Conservation (phyloP, 352 stramenopile species). For the Phytopythium helicoides region DNA sequence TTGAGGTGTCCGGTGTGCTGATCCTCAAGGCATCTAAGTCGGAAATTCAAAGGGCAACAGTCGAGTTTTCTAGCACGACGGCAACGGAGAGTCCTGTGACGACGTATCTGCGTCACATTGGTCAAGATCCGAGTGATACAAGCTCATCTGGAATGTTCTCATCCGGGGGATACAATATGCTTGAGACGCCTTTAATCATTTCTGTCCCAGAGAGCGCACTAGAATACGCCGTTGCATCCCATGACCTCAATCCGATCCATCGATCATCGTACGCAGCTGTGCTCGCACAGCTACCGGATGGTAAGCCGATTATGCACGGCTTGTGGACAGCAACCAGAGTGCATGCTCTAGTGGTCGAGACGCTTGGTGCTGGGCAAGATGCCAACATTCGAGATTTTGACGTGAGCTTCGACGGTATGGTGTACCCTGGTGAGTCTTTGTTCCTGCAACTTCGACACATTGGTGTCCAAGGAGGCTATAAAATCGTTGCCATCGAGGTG, state of each 20-base stretch:
- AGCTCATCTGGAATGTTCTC: slow-evolving; percentile 23
- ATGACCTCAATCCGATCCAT: slow-evolving; percentile 87
- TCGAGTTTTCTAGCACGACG: slow-evolving; percentile 30
- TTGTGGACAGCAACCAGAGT: slow-evolving; percentile 90
- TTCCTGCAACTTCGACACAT: slow-evolving; percentile 77
- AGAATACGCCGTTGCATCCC: slow-evolving; percentile 73
- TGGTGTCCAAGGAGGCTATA: slow-evolving; percentile 55
- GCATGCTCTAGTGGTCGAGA: slow-evolving; percentile 53
- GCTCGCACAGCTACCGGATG: slow-evolving; percentile 64
- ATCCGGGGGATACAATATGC: slow-evolving; percentile 60
- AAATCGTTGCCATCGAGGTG: slow-evolving; percentile 73
- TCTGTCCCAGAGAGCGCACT: slow-evolving; percentile 58
- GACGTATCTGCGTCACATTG: slow-evolving; percentile 35
- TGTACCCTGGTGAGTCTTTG: slow-evolving; percentile 78
- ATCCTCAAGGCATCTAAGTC: slow-evolving; percentile 31
- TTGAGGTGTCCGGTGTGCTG: slow-evolving; percentile 51
- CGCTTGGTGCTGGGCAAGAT: slow-evolving; percentile 51
- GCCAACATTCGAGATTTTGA: slow-evolving; percentile 70
- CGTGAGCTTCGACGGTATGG: slow-evolving; percentile 85
- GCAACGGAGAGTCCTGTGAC: slow-evolving; percentile 49
- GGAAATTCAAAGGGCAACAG: slow-evolving; percentile 25
- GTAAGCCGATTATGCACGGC: slow-evolving; percentile 85
- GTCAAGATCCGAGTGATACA: slow-evolving; percentile 12
- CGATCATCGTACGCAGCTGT: slow-evolving; percentile 70
- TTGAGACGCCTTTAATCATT: slow-evolving; percentile 66